A percentile compares a stretch with the other conserved stretches of the same genome.
Conservation (phyloP, 176 grass and related monocot species). For the Cocos nucifera region DNA sequence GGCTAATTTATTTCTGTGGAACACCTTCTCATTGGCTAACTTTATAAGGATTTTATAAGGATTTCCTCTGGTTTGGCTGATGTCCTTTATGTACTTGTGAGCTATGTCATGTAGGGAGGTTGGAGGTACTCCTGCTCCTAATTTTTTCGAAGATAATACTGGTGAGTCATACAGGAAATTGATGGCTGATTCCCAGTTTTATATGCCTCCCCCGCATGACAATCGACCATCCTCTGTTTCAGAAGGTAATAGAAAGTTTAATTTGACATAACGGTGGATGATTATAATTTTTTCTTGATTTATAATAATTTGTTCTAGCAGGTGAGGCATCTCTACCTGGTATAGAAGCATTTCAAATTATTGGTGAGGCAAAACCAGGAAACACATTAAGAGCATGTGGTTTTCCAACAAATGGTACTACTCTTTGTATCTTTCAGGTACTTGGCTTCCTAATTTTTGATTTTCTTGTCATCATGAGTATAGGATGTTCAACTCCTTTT, state of each 20-base stretch:
- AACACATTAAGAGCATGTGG: conserved; percentile 56
- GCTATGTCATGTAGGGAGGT: conserved; percentile 45
- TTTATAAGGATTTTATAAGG: no score
- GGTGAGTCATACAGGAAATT: conserved; percentile 28
- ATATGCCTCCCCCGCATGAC: conserved; percentile 11
- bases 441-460: background rate
- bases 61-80: no score
- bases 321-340: conserved; percentile 51
- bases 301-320: conserved; percentile 19
- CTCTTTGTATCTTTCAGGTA: conserved; percentile 97
- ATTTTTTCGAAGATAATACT: conserved; percentile 49
- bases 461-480: conserved; percentile 9
- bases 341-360: conserved; percentile 90
- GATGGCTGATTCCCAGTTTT: conserved; percentile 25
- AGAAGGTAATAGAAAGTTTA: conserved; percentile 55
- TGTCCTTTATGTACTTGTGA: background rate
- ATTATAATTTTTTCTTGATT: conserved; percentile 32
- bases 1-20: no score
- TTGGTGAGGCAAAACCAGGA: conserved; percentile 57
- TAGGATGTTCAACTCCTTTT: conserved; percentile 11
- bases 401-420: conserved; percentile 80
- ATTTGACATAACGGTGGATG: conserved; percentile 12
- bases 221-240: conserved; percentile 30
- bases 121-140: conserved; percentile 27
- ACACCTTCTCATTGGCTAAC: no score